Percentiles rank a stretch among this genome's conserved stretches.
Conservation (phyloP, 768 basidiomycete genomes). For the Boletus rex-veris region DNA sequence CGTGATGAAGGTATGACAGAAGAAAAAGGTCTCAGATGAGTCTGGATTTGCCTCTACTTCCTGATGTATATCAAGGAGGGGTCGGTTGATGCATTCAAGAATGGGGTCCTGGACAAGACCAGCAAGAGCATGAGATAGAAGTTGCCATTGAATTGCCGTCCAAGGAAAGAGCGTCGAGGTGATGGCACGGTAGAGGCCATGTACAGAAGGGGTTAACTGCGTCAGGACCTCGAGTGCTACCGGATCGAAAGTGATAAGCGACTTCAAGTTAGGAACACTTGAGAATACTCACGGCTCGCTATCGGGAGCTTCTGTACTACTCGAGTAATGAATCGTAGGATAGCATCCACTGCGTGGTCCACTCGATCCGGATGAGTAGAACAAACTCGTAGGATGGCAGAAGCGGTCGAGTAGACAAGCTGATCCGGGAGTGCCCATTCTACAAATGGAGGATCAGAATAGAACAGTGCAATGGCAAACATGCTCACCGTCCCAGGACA, state of each 20-base stretch:
- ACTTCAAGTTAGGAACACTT: background rate
- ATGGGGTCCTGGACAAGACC: constrained; percentile 61
- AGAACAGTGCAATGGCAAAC: background rate
- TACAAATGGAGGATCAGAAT: constrained; percentile 28
- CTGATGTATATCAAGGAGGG: constrained; percentile 58
- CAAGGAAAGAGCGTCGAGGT: constrained; percentile 76
- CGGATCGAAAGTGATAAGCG: background rate
- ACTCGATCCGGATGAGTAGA: constrained; percentile 49
- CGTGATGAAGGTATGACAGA: constrained; percentile 65
- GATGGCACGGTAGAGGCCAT: constrained; percentile 84
- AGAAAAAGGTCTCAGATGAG: constrained; percentile 38
- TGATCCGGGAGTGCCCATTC: constrained; percentile 89
- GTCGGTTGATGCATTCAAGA: constrained; percentile 70
- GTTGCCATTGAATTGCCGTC: constrained; percentile 63
- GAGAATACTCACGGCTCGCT: constrained; percentile 47
- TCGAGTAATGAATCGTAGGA: constrained; percentile 56
- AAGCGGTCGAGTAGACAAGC: constrained; percentile 73
- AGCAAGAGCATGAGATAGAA: constrained; percentile 50
- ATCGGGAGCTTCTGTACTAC: constrained; percentile 54
- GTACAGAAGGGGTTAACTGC: constrained; percentile 75
- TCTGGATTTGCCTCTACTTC: constrained; percentile 46
- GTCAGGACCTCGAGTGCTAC: constrained; percentile 70
- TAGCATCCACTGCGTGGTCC: constrained; percentile 50
- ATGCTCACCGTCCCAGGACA: constrained; percentile 74
- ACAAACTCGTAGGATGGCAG: constrained; percentile 68